Base-by-base conservation (phyloP, 2,329 filamentous ascomycete genomes). In the Botrytis cinerea region DNA sequence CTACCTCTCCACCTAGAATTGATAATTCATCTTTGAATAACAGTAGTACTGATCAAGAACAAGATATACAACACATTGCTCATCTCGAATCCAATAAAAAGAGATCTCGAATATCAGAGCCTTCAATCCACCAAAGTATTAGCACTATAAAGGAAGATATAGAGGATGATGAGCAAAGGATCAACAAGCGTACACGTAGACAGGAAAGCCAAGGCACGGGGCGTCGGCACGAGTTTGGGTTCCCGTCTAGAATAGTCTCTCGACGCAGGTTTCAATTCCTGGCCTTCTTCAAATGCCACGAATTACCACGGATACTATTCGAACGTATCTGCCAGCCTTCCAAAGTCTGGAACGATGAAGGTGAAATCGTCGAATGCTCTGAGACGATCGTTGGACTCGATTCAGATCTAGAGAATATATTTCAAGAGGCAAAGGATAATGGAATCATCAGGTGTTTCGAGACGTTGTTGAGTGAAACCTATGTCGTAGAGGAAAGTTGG, bases 231-330 rank as follows among this genome's bases (percentile, higher is more conserved):
- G n/a, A 63, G 40, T 45, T 63, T 32, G 40, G 35, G 4, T 28
- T 68, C 1, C 66, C 28, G 1, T 68, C 46, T 20, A 16, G 9
- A 2, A 40, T 54, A 28, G 46, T 43, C 10, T 70, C 51, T 48
- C 54, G 28, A 48, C 40, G 25, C 14, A 46, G 40, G n/a, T 57
- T 70, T 8, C 68, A 22, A 61, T 70, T 70, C 25, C 28, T 46
- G 22, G 57, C 38, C 25, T 70, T 70, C 7, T 40, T 70, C 38
- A 25, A 16, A 16, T 46, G 57, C 32, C 35, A 62, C 2, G 40
- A 16, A 12, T 22, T 71, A 22, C 40, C 40, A 46, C 22, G 43
- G 10, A 71, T 48, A 46, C 6, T 38, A 2, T 48, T 46, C 22
- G 54, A 61, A n/a, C 54, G 68, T n/a, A n/a, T 45, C 14, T 14